Evolutionary conservation across 2,329 filamentous ascomycete genomes (phyloP), one percentile per base, ranked within the genome.

Genomic region (Ceratocystis albifundus): DNA sequence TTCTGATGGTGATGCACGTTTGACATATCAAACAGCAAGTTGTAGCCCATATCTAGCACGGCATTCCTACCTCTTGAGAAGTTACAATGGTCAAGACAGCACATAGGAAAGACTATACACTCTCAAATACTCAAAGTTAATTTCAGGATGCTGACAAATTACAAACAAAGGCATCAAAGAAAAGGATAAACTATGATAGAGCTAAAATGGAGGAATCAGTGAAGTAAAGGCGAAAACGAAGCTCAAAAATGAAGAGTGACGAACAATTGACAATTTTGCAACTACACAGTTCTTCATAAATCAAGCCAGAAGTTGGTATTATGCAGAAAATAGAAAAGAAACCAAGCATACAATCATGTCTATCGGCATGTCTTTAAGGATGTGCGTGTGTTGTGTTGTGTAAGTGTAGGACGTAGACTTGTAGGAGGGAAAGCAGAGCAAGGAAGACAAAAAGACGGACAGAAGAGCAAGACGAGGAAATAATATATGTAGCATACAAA

Each of bases 311-410:
- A 59, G 55, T 59, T 59, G 28, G 55, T 59, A 59, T 59, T 59
- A 59, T 59, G 55, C 55, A 36, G 28, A 36, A 59, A 59, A 59
- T 59, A 59, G 32, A 65, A 30, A 65, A 59, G 32, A 65, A 30
- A 65, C 46, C 41, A 50, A 55, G 45, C 45, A 57, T 28, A 53
- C 45, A 65, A 55, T 53, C 28, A 53, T 65, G 25, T 46, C 61
- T 46, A 62, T 59, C 55, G 28, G 55, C 17, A 59, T 32, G 55
- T 59, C 55, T 59, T 59, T 36, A 32, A 15, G 32, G 17, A 59
- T 59, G 55, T 59, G 50, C 20, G 46, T 22, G 44, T n/a, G 46
- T 15, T 22, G 46, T 55, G 55, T 59, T 59, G 55, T 25, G 55
- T 64, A 62, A 50, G 46, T 25, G 55, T 64, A 62, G 59, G 46